Evolutionary conservation across 192 early-diverging fungal genomes (phyloP).

Genomic region (Coemansia sp.): DNA sequence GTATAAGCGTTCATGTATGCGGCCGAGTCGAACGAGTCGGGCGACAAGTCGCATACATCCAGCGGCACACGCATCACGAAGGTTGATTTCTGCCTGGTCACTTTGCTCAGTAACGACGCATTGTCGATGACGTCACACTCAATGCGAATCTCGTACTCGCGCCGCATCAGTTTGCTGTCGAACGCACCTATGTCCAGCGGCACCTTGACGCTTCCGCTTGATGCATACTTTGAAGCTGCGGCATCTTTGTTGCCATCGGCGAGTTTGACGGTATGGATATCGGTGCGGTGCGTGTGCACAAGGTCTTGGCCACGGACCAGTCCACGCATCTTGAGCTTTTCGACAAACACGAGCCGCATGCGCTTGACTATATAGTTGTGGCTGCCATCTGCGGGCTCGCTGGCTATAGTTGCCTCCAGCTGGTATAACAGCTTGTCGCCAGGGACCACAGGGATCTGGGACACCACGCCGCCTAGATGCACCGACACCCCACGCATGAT

Average conservation of each 20-base stretch:
- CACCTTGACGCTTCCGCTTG: slow-evolving; percentile 22
- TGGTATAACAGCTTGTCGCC: slow-evolving; percentile 35
- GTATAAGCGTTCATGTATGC: slow-evolving; percentile 34
- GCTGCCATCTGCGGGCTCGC: background rate
- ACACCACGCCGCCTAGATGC: slow-evolving; percentile 13
- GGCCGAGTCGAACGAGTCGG: slow-evolving; percentile 17
- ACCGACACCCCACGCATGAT: slow-evolving; percentile 14
- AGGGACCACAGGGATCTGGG: slow-evolving; percentile 27
- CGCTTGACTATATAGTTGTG: slow-evolving; percentile 9
- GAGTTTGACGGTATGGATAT: slow-evolving; percentile 18
- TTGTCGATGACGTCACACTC: slow-evolving; percentile 38
- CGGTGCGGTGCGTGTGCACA: slow-evolving; percentile 14
- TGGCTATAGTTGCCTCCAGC: slow-evolving; percentile 12
- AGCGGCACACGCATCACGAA: slow-evolving; percentile 20
- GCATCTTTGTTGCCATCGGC: background rate
- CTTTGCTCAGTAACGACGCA: slow-evolving; percentile 21
- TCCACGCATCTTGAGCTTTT: slow-evolving; percentile 31
- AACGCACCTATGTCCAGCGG: slow-evolving; percentile 44
- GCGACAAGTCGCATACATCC: slow-evolving; percentile 32
- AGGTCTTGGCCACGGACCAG: slow-evolving; percentile 34
- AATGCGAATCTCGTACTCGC: slow-evolving; percentile 32
- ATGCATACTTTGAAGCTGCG: slow-evolving; percentile 8
- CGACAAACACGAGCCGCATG: slow-evolving; percentile 23
- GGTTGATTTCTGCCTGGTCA: slow-evolving; percentile 20
- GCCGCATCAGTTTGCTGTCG: slow-evolving; percentile 39